Base-by-base conservation (phyloP, 306 rosid genomes). In the Coriaria nepalensis region DNA sequence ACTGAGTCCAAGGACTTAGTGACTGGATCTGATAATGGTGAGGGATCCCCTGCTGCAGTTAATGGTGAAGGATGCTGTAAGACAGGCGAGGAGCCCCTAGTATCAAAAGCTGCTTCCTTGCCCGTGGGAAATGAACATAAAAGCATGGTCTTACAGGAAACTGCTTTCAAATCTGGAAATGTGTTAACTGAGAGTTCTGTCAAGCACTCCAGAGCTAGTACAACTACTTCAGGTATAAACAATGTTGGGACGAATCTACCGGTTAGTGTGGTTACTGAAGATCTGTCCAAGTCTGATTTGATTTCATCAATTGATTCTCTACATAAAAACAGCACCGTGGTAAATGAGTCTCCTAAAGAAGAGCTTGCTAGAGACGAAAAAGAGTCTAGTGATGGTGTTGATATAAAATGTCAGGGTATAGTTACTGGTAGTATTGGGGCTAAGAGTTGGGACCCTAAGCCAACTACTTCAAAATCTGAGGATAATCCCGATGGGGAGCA, bases 221-320 rank as follows among this genome's bases (percentile, higher is more conserved):
- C 71, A 50, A 61, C 77, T 54, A 60, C 63, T 33, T 75, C 87
- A 15, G 68, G 62, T 53, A 81, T 67, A 20, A 87, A 87, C 61
- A 83, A 87, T 39, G 38, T 66, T 60, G 96, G 96, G 15, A 87
- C 83, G 85, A 80, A 82, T 68, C 68, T 87, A 40, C 94, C 82
- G 10, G 96, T 94, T 43, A 69, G 79, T 58, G 96, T 87, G 48
- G 96, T 93, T 38, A 92, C 94, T 7, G 93, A 79, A 32, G 94
- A 77, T 62, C 80, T 82, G 40, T 71, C 85, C 11, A 75, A 82
- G 73, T 83, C 94, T 49, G 81, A 56, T 47, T 55, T 58, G 56
- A 76, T 63, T 13, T 68, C 88, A 32, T 92, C 94, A 0, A 13
- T 51, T 8, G 71, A 49, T 53, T 74, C 90, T 45, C 86, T 83